Base-by-base conservation (phyloP, 2,329 filamentous ascomycete species). In the Eurotiales sp. region DNA sequence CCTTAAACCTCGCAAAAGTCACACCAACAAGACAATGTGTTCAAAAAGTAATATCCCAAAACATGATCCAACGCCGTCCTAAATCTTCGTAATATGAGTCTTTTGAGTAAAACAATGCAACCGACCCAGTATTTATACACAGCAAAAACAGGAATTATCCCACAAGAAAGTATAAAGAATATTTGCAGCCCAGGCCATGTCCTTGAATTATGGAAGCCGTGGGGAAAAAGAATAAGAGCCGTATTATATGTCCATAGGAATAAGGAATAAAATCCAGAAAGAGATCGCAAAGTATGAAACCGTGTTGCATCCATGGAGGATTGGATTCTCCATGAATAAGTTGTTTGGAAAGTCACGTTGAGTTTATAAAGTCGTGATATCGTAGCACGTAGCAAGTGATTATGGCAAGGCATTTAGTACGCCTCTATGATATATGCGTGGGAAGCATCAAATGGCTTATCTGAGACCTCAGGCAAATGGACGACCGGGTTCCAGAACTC, bases 401-500 rank as follows among this genome's bases (percentile, higher is more conserved):
- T 11, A 15, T 37, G 15, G 11, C 21, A 19, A 37, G 12, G 10
- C 3, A 17, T 8, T 37, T 17, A 37, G 7, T 37, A 37, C 11
- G 34, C 4, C 15, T 37, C 34, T 11, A 37, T 8, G 17, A 21
- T 15, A 8, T 14, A 19, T 6, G 8, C 3, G n/a, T 8, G 7
- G n/a, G 4, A 25, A 10, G 12, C 6, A 30, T 61, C 61, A 12
- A 63, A 52, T 4, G 64, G 58, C 42, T 68, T 67, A 50, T 65
- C 65, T 21, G 60, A 59, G 22, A 63, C 54, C 30, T 64, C 61
- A 50, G 56, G 58, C 47, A 65, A 59, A 27, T 58, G 56, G 43
- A 63, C 55, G 17, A 61, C 56, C 15, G 55, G 49, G 15, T 58
- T 56, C 61, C 61, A 64, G 32, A 59, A 58, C 32, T 61, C 60